Evolutionary conservation across 2,329 filamentous ascomycete genomes (phyloP).

Genomic region (Xylaria sp.): DNA sequence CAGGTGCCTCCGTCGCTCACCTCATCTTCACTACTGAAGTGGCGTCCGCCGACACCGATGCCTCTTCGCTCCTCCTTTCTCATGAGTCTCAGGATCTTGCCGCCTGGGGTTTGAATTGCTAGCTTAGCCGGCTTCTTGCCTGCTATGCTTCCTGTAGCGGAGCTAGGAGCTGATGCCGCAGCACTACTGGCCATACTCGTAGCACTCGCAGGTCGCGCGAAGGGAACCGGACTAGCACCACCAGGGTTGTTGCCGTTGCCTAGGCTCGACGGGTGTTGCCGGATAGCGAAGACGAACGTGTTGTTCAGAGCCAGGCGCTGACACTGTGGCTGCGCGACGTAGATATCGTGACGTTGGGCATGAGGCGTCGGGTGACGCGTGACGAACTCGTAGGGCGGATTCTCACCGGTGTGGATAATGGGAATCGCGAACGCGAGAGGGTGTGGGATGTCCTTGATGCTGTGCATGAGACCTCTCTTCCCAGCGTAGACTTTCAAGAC

Average conservation of each 20-base stretch:
- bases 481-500: slow-evolving; percentile 89
- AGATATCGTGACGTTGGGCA: slow-evolving; percentile 94
- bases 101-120: slow-evolving; percentile 87
- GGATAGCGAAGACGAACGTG: slow-evolving; percentile 93
- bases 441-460: slow-evolving; percentile 92
- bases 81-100: slow-evolving; percentile 87
- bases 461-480: slow-evolving; percentile 93
- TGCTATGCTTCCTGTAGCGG: slow-evolving; percentile 45
- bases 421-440: slow-evolving; percentile 85
- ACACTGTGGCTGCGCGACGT: slow-evolving; percentile 94
- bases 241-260: slow-evolving; percentile 40
- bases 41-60: slow-evolving; percentile 37
- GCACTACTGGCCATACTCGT: slow-evolving; percentile 60
- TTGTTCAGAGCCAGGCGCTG: slow-evolving; percentile 85
- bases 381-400: slow-evolving; percentile 90
- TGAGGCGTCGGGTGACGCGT: slow-evolving; percentile 92
- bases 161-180: slow-evolving; percentile 53
- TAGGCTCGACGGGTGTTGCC: slow-evolving; percentile 71
- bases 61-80: slow-evolving; percentile 65
- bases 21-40: slow-evolving; percentile 48
- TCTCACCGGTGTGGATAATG: slow-evolving; percentile 83
- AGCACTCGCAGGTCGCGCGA: slow-evolving; percentile 54
- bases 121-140: slow-evolving; percentile 87
- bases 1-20: slow-evolving; percentile 67
- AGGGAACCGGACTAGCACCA: slow-evolving; percentile 54